Evolutionary conservation across 2,329 filamentous ascomycete species (phyloP).

Genomic region (Aspergillus oerlinghausenensis): DNA sequence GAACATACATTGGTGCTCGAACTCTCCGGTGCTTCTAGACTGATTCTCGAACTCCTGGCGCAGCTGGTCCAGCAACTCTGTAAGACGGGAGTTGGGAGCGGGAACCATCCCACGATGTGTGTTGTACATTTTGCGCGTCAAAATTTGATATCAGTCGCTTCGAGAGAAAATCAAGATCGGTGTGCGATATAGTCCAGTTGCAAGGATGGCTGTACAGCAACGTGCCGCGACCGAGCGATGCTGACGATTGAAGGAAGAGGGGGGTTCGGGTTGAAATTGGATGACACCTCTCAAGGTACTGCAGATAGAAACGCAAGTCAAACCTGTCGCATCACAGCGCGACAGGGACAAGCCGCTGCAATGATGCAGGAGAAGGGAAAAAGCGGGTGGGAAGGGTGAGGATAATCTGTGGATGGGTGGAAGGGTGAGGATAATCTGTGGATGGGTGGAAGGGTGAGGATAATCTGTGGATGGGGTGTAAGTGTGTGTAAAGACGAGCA

Average conservation of each 20-base stretch:
- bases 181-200: not conserved
- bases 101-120: slow-evolving; percentile 75
- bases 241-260: not conserved
- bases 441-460: not conserved
- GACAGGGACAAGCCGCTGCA: slow-evolving; percentile 12
- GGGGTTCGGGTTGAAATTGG: not conserved
- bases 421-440: no score
- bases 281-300: not conserved
- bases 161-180: not conserved
- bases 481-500: no score
- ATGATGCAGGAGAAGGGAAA: slow-evolving; percentile 2
- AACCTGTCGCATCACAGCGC: slow-evolving; percentile 22
- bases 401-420: not conserved
- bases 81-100: slow-evolving; percentile 69
- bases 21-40: slow-evolving; percentile 74
- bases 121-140: slow-evolving; percentile 66
- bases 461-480: not conserved
- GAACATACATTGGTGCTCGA: slow-evolving; percentile 86
- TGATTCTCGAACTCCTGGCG: slow-evolving; percentile 87
- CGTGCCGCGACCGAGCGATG: slow-evolving; percentile 3
- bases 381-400: not conserved
- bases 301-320: slow-evolving; percentile 15
- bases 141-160: not conserved
- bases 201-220: not conserved
- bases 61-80: slow-evolving; percentile 87